phyloP scores from a whole-genome alignment of 108 stramenopile genomes.

The Asterionellopsis glacialis region DNA sequence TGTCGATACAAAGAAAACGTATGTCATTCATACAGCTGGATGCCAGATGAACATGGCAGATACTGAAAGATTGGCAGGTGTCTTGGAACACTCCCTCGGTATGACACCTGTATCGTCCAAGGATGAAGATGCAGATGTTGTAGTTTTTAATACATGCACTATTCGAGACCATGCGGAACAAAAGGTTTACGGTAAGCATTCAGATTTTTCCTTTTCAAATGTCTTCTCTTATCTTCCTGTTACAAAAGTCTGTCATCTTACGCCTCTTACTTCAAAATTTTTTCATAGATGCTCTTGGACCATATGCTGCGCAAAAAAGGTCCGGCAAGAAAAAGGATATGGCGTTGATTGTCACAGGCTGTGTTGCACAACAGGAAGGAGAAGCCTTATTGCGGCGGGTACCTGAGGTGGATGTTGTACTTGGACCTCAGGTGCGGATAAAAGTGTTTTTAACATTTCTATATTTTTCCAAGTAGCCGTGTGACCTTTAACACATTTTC shows the following conservation, averaged over 20 bases:
- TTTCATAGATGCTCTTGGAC: constrained; percentile 32
- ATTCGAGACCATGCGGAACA: constrained; percentile 98
- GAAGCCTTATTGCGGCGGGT: constrained; percentile 78
- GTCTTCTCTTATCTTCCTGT: constrained; percentile 2
- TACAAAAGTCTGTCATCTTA: no score
- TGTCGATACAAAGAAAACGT: constrained; percentile 25
- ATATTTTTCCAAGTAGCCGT: no score
- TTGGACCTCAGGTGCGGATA: constrained; percentile 37
- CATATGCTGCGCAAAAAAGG: constrained; percentile 76
- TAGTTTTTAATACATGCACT: constrained; percentile 93
- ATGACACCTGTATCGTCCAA: constrained; percentile 34
- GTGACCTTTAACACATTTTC: no score
- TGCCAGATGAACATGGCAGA: constrained; percentile 99
- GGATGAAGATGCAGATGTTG: constrained; percentile 71
- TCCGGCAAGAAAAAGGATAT: constrained; percentile 74
- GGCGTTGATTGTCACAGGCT: constrained; percentile 92
- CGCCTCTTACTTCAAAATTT: constrained; percentile 27
- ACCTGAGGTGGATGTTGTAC: constrained; percentile 92
- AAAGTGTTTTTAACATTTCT: no score
- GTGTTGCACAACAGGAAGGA: constrained; percentile 98
- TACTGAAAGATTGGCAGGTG: constrained; percentile 94
- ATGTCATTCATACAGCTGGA: constrained; percentile 87
- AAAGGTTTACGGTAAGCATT: constrained; percentile 74
- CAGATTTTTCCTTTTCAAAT: constrained; percentile 22
- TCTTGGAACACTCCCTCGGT: constrained; percentile 81